These are phyloP conservation scores for Trametes pubescens DNA, from an alignment of 1,284 basidiomycete genomes.

Conservation along the genomic window DNA sequence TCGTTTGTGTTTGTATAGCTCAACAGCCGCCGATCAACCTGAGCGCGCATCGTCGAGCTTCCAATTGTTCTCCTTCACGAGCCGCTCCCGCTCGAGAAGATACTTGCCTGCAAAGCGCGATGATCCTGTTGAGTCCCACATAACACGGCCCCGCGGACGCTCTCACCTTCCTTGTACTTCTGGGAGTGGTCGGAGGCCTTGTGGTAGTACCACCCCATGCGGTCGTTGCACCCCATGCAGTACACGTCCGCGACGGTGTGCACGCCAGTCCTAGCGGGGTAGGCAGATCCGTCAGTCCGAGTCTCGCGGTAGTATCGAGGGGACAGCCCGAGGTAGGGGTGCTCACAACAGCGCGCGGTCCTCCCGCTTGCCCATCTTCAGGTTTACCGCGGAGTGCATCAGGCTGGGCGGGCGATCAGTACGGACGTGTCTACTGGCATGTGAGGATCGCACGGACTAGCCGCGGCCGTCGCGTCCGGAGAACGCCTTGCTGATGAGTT, in stretches of 20 bases:
- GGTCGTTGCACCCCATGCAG: conserved; percentile 80
- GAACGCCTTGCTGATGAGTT: conserved; percentile 87
- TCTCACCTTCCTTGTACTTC: conserved; percentile 87
- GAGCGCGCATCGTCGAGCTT: conserved; percentile 50
- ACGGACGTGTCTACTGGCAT: background rate
- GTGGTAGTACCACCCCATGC: conserved; percentile 87
- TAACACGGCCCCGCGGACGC: background rate
- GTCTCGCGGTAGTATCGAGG: background rate
- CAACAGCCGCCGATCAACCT: background rate
- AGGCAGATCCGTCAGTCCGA: background rate
- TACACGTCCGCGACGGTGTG: conserved; percentile 85
- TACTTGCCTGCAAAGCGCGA: conserved; percentile 69
- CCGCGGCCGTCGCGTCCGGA: conserved; percentile 86
- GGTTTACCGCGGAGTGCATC: conserved; percentile 80
- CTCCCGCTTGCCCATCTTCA: conserved; percentile 78
- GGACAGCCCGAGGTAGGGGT: too few species aligned
- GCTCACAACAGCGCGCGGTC: conserved; percentile 76
- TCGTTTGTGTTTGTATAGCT: too few species aligned
- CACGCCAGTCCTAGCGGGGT: conserved; percentile 69
- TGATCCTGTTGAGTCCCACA: background rate
- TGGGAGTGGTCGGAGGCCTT: conserved; percentile 81
- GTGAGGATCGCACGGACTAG: conserved; percentile 59
- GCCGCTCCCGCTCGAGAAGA: conserved; percentile 81
- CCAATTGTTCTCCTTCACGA: conserved; percentile 87
- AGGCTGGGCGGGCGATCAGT: conserved; percentile 52